These are phyloP conservation scores for Colletotrichum falcatum DNA, from an alignment of 2,329 filamentous ascomycete genomes.

Conservation along the genomic window DNA sequence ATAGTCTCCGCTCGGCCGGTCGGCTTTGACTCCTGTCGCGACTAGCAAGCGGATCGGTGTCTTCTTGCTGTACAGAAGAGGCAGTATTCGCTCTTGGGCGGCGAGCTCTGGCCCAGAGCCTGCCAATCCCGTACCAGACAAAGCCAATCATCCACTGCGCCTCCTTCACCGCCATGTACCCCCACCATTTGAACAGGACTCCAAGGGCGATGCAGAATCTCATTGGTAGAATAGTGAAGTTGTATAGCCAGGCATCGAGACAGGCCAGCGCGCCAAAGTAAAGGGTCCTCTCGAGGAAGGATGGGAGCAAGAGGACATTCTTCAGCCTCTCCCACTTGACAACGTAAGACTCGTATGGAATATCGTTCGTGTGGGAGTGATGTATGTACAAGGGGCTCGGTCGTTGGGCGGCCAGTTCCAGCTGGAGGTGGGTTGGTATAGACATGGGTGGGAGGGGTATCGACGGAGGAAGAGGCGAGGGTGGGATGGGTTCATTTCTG, in stretches of 20 bases:
- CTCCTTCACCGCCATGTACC: conserved; percentile 77
- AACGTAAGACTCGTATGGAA: conserved; percentile 90
- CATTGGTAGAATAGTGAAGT: conserved; percentile 93
- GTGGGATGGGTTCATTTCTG: conserved; percentile 49
- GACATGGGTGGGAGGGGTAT: conserved; percentile 76
- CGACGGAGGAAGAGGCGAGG: conserved; percentile 64
- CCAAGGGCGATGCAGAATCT: conserved; percentile 85
- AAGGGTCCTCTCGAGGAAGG: conserved; percentile 84
- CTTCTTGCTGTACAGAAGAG: conserved; percentile 16
- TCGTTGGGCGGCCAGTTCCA: conserved; percentile 71
- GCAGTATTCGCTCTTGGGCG: conserved; percentile 24
- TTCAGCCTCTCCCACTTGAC: conserved; percentile 92
- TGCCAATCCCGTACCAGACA: conserved; percentile 82
- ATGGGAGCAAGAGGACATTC: conserved; percentile 87
- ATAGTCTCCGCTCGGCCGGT: conserved; percentile 5
- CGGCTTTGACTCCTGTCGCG: conserved; percentile 35
- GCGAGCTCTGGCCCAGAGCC: conserved; percentile 75
- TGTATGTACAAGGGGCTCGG: conserved; percentile 76
- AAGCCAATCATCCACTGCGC: conserved; percentile 77
- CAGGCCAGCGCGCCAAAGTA: conserved; percentile 92
- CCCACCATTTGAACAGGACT: conserved; percentile 84
- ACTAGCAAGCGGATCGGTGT: conserved; percentile 14
- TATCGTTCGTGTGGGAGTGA: conserved; percentile 66
- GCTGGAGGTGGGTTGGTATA: conserved; percentile 72
- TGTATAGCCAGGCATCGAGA: conserved; percentile 95